Evolutionary conservation across 148 eudicot species (phyloP), one percentile per base, ranked within the genome.

Genomic region (Camellia japonica): DNA sequence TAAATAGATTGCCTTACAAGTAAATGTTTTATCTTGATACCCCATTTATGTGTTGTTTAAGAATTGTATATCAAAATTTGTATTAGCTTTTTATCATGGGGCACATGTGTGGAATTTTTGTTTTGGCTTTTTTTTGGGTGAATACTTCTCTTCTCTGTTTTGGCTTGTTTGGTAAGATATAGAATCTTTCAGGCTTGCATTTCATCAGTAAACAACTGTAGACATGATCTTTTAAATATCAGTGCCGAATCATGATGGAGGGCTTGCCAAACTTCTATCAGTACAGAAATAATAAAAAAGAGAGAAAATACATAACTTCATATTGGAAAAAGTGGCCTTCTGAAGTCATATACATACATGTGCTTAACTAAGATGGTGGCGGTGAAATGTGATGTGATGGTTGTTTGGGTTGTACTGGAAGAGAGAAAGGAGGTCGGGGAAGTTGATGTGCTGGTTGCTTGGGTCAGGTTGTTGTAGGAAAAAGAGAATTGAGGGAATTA

Each of bases 201-300:
- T 56, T 63, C 23, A 76, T 76, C 4, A 19, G 46, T 64, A 13
- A 64, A 64, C 63, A 65, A 19, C 67, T 76, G 47, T 76, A 74
- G 38, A 49, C 71, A 76, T 76, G 44, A 38, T 44, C 64, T 76
- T 5, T 3, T 61, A 41, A 58, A 58, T 58, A 58, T 58, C 16
- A 58, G 16, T 58, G 61, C 3, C 16, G 12, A 30, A 30, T 30
- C 38, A 30, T 0, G 38, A 58, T 58, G 61, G 15, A 58, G 13
- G 61, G 12, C 12, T 58, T 9, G 12, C 11, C 8, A 14, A 6
- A 58, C 61, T 58, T 58, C 16, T 14, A 11, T 58, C 12, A 9
- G 18, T 61, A 18, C 64, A 61, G 3, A 30, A 61, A 15, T 61
- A 15, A 61, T n/a, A 61, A 9, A 61, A 61, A 61, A 61, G 20